These are phyloP conservation scores for Chenopodium album DNA, from an alignment of 148 eudicot genomes.

Conservation along the genomic window DNA sequence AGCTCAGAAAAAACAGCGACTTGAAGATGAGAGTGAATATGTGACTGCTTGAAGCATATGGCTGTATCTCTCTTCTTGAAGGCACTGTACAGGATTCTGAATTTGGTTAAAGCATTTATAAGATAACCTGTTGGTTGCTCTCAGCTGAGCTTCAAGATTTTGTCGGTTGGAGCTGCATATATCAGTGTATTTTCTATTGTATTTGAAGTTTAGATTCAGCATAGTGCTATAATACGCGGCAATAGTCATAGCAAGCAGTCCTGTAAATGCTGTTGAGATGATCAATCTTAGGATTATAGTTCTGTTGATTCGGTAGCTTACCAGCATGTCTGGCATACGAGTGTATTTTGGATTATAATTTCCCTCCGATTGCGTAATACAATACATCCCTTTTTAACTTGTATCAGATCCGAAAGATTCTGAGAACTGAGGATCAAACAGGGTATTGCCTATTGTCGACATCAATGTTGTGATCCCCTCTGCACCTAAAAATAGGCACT, in stretches of 20 bases:
- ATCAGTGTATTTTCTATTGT: background rate
- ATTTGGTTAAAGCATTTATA: background rate
- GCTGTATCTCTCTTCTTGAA: background rate
- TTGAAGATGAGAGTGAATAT: slow-evolving; percentile 36
- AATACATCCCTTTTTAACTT: too few species aligned
- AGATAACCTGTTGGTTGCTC: background rate
- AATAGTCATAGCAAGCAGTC: background rate
- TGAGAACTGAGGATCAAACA: too few species aligned
- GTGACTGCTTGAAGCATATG: slow-evolving; percentile 21
- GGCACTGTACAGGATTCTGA: background rate
- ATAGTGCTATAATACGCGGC: background rate
- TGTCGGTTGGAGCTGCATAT: background rate
- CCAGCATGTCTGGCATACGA: background rate
- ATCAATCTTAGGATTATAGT: slow-evolving; percentile 4
- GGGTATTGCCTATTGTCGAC: background rate
- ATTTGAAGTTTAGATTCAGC: background rate
- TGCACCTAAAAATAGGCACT: too few species aligned
- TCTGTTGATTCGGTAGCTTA: background rate
- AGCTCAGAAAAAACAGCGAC: slow-evolving; percentile 45
- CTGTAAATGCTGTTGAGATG: background rate
- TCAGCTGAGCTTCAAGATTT: background rate
- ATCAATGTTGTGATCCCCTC: background rate
- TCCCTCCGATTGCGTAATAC: too few species aligned
- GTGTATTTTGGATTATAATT: too few species aligned
- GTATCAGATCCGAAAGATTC: too few species aligned